A percentile compares a stretch with the other conserved stretches of the same genome.
Conservation (phyloP, 2,329 filamentous ascomycete species). For the Botrytis medusae region DNA sequence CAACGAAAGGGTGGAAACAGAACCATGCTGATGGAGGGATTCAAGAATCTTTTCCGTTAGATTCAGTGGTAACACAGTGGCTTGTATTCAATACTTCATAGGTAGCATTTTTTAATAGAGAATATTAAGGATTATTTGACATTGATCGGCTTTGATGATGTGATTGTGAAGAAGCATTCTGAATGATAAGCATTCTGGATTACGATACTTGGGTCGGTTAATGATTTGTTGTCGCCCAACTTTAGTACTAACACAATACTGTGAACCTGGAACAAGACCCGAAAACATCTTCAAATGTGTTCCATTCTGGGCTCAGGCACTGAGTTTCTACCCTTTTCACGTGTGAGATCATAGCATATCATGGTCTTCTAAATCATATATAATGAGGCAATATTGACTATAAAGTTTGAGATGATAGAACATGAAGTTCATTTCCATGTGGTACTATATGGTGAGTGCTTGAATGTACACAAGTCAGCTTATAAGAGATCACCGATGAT, state of each 20-base stretch:
- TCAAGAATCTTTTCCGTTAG: slow-evolving; percentile 39
- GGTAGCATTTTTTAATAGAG: not conserved
- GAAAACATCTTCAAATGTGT: not conserved
- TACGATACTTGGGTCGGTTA: not conserved
- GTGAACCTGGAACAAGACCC: not conserved
- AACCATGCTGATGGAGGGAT: slow-evolving; percentile 32
- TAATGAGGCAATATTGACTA: not conserved
- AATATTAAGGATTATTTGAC: not conserved
- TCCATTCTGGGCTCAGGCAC: not conserved
- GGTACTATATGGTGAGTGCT: too few relatives aligned
- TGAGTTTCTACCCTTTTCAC: not conserved
- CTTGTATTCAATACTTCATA: not conserved
- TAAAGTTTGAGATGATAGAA: not conserved
- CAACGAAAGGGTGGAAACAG: slow-evolving; percentile 30
- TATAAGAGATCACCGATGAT: too few relatives aligned
- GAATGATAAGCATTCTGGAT: too few relatives aligned
- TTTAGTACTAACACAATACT: not conserved
- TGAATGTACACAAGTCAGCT: too few relatives aligned
- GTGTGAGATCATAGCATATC: not conserved
- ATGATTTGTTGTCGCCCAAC: not conserved
- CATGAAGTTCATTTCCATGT: not conserved
- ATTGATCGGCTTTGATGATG: not conserved
- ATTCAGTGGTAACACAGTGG: too few relatives aligned
- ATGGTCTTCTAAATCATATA: not conserved
- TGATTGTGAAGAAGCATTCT: not conserved